A percentile compares a stretch with the other conserved stretches of the same genome.
Conservation (phyloP, 345 rosid genomes). For the Cardamine resedifolia region DNA sequence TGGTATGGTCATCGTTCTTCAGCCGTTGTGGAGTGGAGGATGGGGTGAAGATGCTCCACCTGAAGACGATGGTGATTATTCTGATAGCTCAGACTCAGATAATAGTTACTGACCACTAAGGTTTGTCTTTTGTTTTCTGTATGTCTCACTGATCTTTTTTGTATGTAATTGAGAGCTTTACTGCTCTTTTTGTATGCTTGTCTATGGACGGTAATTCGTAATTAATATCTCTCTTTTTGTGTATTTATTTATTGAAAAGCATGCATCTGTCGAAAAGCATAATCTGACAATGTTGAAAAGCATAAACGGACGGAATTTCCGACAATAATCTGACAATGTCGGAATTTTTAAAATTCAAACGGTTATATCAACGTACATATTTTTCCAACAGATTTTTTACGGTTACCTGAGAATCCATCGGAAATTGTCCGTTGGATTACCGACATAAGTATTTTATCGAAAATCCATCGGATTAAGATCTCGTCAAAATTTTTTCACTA, state of each 20-base stretch:
- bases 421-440: too few relatives aligned
- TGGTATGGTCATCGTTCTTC: conserved; percentile 58
- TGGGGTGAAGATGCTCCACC: conserved; percentile 41
- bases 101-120: background rate
- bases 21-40: conserved; percentile 52
- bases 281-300: background rate
- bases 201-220: too few relatives aligned
- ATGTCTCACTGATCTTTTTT: conserved; percentile 15
- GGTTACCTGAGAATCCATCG: too few relatives aligned
- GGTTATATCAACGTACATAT: too few relatives aligned
- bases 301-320: too few relatives aligned
- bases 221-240: background rate
- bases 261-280: background rate
- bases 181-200: background rate
- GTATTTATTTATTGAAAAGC: background rate
- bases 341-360: too few relatives aligned
- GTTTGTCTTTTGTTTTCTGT: background rate
- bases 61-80: conserved; percentile 7
- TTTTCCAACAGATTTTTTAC: too few relatives aligned
- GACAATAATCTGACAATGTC: too few relatives aligned
- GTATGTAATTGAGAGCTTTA: background rate
- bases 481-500: too few relatives aligned
- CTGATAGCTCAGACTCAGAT: conserved; percentile 18
- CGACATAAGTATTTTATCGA: too few relatives aligned
- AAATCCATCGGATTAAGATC: too few relatives aligned